Conservation (phyloP, 805 yeast genomes). For the Candida piceae region DNA sequence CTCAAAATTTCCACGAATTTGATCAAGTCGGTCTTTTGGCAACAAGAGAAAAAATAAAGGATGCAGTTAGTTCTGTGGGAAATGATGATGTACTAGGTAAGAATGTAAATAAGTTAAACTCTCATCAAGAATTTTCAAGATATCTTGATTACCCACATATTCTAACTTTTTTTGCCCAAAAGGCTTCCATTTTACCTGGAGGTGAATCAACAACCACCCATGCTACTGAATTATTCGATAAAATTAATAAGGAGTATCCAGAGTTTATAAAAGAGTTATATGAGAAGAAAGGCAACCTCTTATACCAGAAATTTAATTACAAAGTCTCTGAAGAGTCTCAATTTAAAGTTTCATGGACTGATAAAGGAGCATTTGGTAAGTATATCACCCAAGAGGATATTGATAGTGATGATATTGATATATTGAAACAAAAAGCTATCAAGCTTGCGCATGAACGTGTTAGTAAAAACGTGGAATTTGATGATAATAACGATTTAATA, state of each 20-base stretch:
- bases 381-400: conserved; percentile 6
- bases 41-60: conserved; percentile 8
- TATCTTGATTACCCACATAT: conserved; percentile 19
- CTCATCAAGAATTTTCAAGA: conserved; percentile 24
- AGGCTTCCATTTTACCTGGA: conserved; percentile 9
- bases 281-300: conserved; percentile 10
- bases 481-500: conserved; percentile 8
- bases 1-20: conserved; percentile 7
- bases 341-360: conserved; percentile 11
- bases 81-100: conserved; percentile 10
- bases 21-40: conserved; percentile 17
- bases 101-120: conserved; percentile 12
- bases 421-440: conserved; percentile 6
- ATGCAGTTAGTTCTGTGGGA: conserved; percentile 14
- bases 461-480: conserved; percentile 9
- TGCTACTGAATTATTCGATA: conserved; percentile 21
- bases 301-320: conserved; percentile 7
- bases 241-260: conserved; percentile 17
- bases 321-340: conserved; percentile 5
- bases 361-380: conserved; percentile 10
- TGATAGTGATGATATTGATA: conserved; percentile 1
- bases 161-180: conserved; percentile 20
- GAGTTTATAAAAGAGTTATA: conserved; percentile 16
- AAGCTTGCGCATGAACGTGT: conserved; percentile 7
- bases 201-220: conserved; percentile 22